Percentiles rank a stretch among this genome's conserved stretches.
Evolutionary conservation across 306 rosid genomes (phyloP).

Genomic region (Neltuma alba): DNA sequence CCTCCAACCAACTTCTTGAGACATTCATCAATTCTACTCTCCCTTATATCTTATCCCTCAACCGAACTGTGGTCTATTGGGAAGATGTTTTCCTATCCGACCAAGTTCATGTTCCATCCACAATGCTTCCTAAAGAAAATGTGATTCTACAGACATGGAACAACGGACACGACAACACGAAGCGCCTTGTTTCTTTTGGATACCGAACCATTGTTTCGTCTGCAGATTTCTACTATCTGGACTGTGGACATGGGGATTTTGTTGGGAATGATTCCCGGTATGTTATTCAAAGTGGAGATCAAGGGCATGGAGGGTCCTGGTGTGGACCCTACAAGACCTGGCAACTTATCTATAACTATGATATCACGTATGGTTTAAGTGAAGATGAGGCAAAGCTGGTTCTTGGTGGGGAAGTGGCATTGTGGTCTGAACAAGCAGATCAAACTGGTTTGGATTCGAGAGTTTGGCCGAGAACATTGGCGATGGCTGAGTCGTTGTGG

Average conservation of each 20-base stretch:
- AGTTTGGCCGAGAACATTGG: conserved; percentile 86
- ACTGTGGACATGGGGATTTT: conserved; percentile 86
- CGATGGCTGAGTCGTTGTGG: conserved; percentile 84
- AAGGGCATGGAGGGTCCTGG: conserved; percentile 79
- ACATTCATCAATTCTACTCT: conserved; percentile 68
- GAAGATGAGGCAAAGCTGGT: conserved; percentile 74
- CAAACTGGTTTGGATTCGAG: conserved; percentile 66
- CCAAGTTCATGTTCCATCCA: conserved; percentile 45
- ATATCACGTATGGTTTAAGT: conserved; percentile 64
- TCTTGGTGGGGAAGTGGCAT: conserved; percentile 90
- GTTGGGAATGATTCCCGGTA: conserved; percentile 62
- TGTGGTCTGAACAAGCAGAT: conserved; percentile 93
- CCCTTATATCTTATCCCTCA: conserved; percentile 71
- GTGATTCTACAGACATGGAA: conserved; percentile 88
- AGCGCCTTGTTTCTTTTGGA: conserved; percentile 69
- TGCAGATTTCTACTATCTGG: conserved; percentile 72
- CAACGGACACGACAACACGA: conserved; percentile 75
- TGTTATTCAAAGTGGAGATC: conserved; percentile 44
- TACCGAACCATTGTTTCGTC: conserved; percentile 78
- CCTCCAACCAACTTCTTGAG: conserved; percentile 72
- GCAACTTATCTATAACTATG: conserved; percentile 80
- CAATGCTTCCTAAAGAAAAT: conserved; percentile 61
- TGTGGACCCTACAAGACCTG: conserved; percentile 90
- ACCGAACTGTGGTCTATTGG: conserved; percentile 83
- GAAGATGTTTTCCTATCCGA: conserved; percentile 71